phyloP scores from a whole-genome alignment of 768 basidiomycete species.

The Russula griseocarnosa region DNA sequence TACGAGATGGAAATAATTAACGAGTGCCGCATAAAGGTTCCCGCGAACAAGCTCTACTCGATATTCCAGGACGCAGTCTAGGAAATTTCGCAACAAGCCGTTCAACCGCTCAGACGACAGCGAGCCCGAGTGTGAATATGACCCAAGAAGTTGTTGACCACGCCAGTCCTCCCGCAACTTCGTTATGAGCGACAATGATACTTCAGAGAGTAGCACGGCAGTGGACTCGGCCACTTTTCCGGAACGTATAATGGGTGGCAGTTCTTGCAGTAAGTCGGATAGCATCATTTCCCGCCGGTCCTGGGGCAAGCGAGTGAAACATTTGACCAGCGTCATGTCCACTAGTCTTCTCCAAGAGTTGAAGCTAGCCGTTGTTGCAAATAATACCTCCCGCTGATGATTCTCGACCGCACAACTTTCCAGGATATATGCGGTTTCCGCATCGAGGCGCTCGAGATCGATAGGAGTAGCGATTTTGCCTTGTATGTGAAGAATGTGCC shows the following conservation, averaged over 20 bases:
- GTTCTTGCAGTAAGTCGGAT: constrained; percentile 82
- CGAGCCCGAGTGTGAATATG: constrained; percentile 59
- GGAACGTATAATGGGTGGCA: constrained; percentile 66
- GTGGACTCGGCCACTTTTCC: constrained; percentile 65
- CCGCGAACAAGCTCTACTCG: constrained; percentile 85
- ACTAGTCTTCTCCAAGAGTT: constrained; percentile 83
- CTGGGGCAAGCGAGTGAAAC: constrained; percentile 76
- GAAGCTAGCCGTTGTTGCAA: constrained; percentile 66
- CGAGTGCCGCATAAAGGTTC: constrained; percentile 87
- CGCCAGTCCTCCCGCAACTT: constrained; percentile 83
- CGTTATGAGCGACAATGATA: constrained; percentile 75
- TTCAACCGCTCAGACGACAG: constrained; percentile 79
- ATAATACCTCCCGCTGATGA: constrained; percentile 73
- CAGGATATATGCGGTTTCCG: constrained; percentile 71
- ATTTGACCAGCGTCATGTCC: constrained; percentile 81
- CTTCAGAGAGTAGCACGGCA: constrained; percentile 79
- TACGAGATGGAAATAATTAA: constrained; percentile 86
- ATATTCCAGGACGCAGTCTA: constrained; percentile 73
- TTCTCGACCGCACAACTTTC: constrained; percentile 86
- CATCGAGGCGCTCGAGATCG: constrained; percentile 61
- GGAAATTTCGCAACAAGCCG: constrained; percentile 63
- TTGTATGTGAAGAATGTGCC: constrained; percentile 60
- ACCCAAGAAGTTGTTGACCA: constrained; percentile 64
- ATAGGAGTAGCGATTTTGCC: constrained; percentile 59
- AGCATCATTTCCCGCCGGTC: constrained; percentile 84